Percentiles rank a stretch among this genome's conserved stretches.
Evolutionary conservation across 1,284 basidiomycete genomes (phyloP).

Genomic region (Heterobasidion annosum): DNA sequence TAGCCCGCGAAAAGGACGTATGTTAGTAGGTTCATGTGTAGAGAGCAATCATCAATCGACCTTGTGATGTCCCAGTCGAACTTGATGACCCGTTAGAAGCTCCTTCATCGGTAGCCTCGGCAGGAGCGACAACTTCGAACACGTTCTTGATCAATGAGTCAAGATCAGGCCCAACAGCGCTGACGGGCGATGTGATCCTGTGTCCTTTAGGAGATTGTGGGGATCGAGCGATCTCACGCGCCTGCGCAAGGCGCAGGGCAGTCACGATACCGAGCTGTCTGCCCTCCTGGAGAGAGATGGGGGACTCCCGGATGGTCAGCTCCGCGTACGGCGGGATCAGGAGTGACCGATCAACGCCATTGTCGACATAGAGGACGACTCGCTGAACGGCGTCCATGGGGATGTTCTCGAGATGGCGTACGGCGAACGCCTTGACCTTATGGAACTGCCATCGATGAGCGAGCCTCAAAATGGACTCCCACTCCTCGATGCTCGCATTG

Average conservation of each 20-base stretch:
- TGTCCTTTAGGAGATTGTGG: conserved; percentile 25
- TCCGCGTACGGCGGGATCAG: conserved; percentile 50
- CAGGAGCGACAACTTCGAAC: conserved; percentile 5
- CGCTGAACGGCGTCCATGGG: conserved; percentile 51
- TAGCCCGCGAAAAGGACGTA: too few relatives aligned
- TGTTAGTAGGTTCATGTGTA: too few relatives aligned
- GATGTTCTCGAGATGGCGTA: conserved; percentile 53
- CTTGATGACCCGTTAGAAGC: neutral
- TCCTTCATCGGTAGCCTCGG: neutral
- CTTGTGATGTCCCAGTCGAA: conserved; percentile 5
- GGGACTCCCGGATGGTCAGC: conserved; percentile 43
- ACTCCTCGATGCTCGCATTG: conserved; percentile 40
- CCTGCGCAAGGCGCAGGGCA: conserved; percentile 42
- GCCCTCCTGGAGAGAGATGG: conserved; percentile 51
- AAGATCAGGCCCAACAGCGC: conserved; percentile 6
- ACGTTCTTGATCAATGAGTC: conserved; percentile 9
- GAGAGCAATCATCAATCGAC: conserved; percentile 12
- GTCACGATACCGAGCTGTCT: conserved; percentile 50
- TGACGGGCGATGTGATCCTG: conserved; percentile 23
- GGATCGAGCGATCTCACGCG: conserved; percentile 45
- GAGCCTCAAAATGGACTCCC: conserved; percentile 51
- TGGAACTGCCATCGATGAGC: conserved; percentile 51
- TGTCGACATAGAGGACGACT: conserved; percentile 48
- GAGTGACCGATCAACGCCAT: conserved; percentile 41
- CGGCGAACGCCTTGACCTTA: conserved; percentile 49